Conservation (phyloP, 352 stramenopile genomes). For the Phytophthora hybrid region DNA sequence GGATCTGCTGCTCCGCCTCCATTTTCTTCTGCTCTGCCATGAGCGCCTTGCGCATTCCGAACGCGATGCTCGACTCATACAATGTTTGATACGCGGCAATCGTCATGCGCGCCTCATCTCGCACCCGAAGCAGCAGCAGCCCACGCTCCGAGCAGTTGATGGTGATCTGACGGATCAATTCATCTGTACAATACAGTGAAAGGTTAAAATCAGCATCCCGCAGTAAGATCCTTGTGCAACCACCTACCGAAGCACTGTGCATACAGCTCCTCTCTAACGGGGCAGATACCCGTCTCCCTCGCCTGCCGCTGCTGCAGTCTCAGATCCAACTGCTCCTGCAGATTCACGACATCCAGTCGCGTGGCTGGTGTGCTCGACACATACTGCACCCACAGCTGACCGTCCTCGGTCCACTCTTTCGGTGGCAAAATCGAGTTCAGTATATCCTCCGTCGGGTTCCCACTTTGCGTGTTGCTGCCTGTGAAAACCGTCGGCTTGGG, state of each 20-base stretch:
- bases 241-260: constrained; percentile 90
- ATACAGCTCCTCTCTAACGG: constrained; percentile 93
- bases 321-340: constrained; percentile 92
- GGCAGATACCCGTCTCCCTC: constrained; percentile 94
- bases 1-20: constrained; percentile 87
- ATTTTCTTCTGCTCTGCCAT: constrained; percentile 94
- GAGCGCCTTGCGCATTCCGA: constrained; percentile 94
- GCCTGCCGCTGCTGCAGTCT: constrained; percentile 91
- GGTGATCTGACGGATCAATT: constrained; percentile 93
- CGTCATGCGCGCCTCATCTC: constrained; percentile 93
- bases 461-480: constrained; percentile 61
- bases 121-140: constrained; percentile 88
- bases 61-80: constrained; percentile 94
- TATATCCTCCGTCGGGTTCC: constrained; percentile 90
- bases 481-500: constrained; percentile 71
- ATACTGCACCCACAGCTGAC: constrained; percentile 94
- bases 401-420: constrained; percentile 91
- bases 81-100: constrained; percentile 91
- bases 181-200: constrained; percentile 53
- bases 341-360: constrained; percentile 92
- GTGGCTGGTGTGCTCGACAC: constrained; percentile 93
- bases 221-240: background rate
- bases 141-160: constrained; percentile 94
- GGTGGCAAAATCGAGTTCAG: constrained; percentile 93
- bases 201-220: background rate